Evolutionary conservation across 306 rosid species (phyloP), one percentile per base, ranked within the genome.

Genomic region (Dryas drummondii): DNA sequence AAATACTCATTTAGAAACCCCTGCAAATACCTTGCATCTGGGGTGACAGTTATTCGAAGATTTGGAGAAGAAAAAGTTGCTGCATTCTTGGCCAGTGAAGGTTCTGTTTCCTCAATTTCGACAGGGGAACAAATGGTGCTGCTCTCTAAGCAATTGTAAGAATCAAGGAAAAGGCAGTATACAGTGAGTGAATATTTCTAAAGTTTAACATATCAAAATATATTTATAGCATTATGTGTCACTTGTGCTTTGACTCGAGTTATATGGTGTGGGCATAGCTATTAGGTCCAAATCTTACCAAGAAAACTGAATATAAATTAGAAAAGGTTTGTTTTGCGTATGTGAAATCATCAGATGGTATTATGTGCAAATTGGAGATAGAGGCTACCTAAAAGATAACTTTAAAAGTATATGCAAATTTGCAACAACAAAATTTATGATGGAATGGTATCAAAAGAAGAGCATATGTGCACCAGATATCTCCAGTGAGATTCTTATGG

Each of bases 21-120:
- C 62, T 22, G 74, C 61, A 76, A 77, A 72, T 47, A 66, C 82
- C 77, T 81, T 71, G 71, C 76, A 7, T 77, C 77, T 14, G 26
- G 22, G 63, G 53, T 42, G 57, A 68, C 66, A 78, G 51, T 68
- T 12, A 10, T 41, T 68, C 81, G 84, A 68, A 71, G 72, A 66
- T 71, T 78, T 72, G 80, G 66, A 59, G 64, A 66, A 74, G 83
- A 73, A 45, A 59, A 72, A 22, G 45, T 19, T 9, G 59, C 56
- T 17, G 4, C 56, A 61, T 66, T 51, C 12, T 79, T 79, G 49
- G 75, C 50, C 26, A 7, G 65, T 48, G 51, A 71, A 71, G 59
- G 53, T 44, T 81, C 68, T 17, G 42, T 74, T 14, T 75, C 76
- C 74, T 46, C 76, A 32, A 68, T 53, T 49, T 64, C 62, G 52